phyloP scores from a whole-genome alignment of 345 rosid species.

The Gossypium ekmanianum region DNA sequence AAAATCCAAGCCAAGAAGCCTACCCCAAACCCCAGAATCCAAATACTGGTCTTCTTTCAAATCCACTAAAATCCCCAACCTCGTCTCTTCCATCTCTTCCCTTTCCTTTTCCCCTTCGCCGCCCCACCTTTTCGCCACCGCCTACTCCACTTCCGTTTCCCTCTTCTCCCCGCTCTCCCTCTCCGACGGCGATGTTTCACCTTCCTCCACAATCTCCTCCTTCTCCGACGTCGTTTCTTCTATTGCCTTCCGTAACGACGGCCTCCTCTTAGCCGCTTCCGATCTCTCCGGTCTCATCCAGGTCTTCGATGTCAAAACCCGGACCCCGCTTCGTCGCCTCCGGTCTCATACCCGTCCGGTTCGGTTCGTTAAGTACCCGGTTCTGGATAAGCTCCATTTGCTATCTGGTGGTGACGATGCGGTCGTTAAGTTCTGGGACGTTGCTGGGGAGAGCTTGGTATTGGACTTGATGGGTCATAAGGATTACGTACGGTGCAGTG shows the following conservation, averaged over 20 bases:
- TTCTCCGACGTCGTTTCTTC: conserved; percentile 80
- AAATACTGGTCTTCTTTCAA: conserved; percentile 91
- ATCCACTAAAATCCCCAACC: conserved; percentile 44
- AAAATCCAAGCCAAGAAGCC: conserved; percentile 48
- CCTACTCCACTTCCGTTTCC: conserved; percentile 66
- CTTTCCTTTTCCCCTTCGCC: conserved; percentile 60
- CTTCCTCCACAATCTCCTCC: conserved; percentile 47
- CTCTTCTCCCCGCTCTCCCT: conserved; percentile 53
- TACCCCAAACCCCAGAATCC: conserved; percentile 67
- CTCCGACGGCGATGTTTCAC: conserved; percentile 15
- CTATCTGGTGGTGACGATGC: conserved; percentile 92
- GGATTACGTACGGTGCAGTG: conserved; percentile 91
- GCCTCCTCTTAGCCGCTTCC: conserved; percentile 77
- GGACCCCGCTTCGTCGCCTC: conserved; percentile 77
- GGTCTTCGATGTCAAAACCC: conserved; percentile 67
- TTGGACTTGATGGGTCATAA: conserved; percentile 67
- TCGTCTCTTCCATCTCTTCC: conserved; percentile 56
- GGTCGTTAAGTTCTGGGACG: conserved; percentile 93
- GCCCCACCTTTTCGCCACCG: conserved; percentile 61
- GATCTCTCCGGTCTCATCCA: conserved; percentile 74
- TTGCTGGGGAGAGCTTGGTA: conserved; percentile 57
- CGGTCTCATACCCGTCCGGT: conserved; percentile 74
- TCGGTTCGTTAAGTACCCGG: conserved; percentile 73
- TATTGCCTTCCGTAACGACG: conserved; percentile 77
- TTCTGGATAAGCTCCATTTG: conserved; percentile 76